phyloP scores from a whole-genome alignment of 2,329 filamentous ascomycete genomes.

The Xylariaceae sp. region DNA sequence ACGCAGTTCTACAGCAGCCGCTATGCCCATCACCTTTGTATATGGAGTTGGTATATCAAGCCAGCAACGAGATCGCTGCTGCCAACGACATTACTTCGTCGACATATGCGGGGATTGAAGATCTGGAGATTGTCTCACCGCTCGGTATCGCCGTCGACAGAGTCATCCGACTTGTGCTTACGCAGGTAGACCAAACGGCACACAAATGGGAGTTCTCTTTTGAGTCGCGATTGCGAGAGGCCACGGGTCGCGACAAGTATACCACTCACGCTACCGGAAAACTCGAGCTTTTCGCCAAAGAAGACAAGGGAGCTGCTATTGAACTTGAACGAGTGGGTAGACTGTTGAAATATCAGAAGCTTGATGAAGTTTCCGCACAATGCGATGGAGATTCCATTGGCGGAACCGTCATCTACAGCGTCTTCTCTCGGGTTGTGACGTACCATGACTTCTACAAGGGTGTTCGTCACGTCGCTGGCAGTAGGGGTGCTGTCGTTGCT shows the following conservation, averaged over 20 bases:
- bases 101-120: neutral
- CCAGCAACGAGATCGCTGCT: neutral
- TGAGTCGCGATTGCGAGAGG: neutral
- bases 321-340: neutral
- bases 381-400: neutral
- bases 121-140: neutral
- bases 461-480: neutral
- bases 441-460: neutral
- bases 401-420: neutral
- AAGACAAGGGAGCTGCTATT: neutral
- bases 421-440: neutral
- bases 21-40: neutral
- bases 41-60: neutral
- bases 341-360: neutral
- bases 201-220: neutral
- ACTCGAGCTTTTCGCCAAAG: neutral
- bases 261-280: neutral
- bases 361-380: neutral
- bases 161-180: neutral
- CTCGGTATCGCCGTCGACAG: neutral
- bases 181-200: neutral
- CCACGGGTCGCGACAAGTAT: neutral
- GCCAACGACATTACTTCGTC: neutral
- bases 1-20: neutral
- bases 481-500: neutral